Conservation (phyloP, 2,329 filamentous ascomycete genomes). For the Aaosphaeria arxii region DNA sequence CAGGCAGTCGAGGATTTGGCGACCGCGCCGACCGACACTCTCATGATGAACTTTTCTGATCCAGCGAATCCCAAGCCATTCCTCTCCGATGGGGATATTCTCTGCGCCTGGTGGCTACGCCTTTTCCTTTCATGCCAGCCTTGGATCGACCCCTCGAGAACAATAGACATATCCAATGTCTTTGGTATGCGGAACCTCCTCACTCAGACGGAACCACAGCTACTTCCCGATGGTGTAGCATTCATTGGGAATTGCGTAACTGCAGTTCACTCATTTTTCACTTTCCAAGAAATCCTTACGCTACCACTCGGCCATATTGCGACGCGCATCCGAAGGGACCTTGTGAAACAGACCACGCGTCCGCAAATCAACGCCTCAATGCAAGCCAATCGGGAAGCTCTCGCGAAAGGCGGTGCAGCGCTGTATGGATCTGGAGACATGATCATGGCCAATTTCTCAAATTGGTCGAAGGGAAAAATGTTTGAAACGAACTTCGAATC, state of each 20-base stretch:
- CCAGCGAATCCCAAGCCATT: constrained; percentile 8
- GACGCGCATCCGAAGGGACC: constrained; percentile 16
- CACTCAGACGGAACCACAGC: constrained; percentile 4
- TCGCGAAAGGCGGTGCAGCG: background rate
- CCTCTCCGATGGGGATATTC: constrained; percentile 17
- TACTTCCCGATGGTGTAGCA: constrained; percentile 10
- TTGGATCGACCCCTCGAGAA: constrained; percentile 10
- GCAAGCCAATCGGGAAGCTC: background rate
- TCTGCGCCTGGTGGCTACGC: constrained; percentile 9
- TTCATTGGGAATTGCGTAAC: constrained; percentile 15
- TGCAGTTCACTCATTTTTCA: constrained; percentile 7
- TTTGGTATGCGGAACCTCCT: constrained; percentile 20
- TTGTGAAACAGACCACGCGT: constrained; percentile 14
- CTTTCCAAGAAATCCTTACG: constrained; percentile 8
- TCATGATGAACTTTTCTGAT: constrained; percentile 8
- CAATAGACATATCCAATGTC: constrained; percentile 20
- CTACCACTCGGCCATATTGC: constrained; percentile 19
- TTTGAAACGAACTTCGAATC: constrained; percentile 8
- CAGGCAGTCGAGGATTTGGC: constrained; percentile 10
- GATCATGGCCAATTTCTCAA: constrained; percentile 1
- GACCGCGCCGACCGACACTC: background rate
- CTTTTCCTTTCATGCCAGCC: constrained; percentile 6
- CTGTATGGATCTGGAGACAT: constrained; percentile 2
- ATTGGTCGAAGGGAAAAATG: constrained; percentile 5
- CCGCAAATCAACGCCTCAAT: constrained; percentile 11